These are phyloP conservation scores for Botrytis fragariae DNA, from an alignment of 2,329 filamentous ascomycete genomes.

Conservation along the genomic window DNA sequence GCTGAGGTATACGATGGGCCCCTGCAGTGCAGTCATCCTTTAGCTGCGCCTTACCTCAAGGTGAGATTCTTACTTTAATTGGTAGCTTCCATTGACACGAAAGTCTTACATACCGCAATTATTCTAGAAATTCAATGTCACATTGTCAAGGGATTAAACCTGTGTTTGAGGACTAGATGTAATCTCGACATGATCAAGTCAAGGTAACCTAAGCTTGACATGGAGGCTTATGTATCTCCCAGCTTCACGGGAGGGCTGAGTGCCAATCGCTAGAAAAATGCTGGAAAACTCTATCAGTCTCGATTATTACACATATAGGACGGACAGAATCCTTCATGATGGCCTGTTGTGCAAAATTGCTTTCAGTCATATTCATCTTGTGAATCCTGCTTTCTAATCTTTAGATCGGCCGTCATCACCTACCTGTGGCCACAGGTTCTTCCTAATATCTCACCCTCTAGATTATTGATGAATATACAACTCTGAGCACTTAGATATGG, in stretches of 20 bases:
- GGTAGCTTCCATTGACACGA: constrained; percentile 15
- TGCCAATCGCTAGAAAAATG: constrained; percentile 17
- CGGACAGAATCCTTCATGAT: constrained; percentile 10
- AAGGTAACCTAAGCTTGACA: constrained; percentile 13
- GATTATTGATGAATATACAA: neutral
- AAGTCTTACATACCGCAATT: constrained; percentile 12
- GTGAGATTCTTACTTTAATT: constrained; percentile 14
- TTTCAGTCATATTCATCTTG: constrained; percentile 15
- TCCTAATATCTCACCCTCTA: constrained; percentile 4
- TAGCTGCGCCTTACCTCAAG: constrained; percentile 18
- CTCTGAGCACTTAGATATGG: constrained; percentile 15
- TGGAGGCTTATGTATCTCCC: constrained; percentile 8
- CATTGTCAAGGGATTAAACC: constrained; percentile 11
- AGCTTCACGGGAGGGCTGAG: constrained; percentile 9
- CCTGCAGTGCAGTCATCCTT: constrained; percentile 23
- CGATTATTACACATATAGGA: constrained; percentile 14
- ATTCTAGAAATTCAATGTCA: neutral
- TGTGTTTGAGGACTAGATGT: constrained; percentile 11
- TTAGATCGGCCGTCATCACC: constrained; percentile 6
- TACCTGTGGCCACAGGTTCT: constrained; percentile 2
- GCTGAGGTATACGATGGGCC: constrained; percentile 10
- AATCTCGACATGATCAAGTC: constrained; percentile 14
- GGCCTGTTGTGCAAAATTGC: constrained; percentile 4
- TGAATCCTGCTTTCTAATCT: constrained; percentile 15
- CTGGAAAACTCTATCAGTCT: neutral